A percentile compares a stretch with the other conserved stretches of the same genome.
Evolutionary conservation across 139 green algal genomes (phyloP).

Genomic region (Chlorella vulgaris): DNA sequence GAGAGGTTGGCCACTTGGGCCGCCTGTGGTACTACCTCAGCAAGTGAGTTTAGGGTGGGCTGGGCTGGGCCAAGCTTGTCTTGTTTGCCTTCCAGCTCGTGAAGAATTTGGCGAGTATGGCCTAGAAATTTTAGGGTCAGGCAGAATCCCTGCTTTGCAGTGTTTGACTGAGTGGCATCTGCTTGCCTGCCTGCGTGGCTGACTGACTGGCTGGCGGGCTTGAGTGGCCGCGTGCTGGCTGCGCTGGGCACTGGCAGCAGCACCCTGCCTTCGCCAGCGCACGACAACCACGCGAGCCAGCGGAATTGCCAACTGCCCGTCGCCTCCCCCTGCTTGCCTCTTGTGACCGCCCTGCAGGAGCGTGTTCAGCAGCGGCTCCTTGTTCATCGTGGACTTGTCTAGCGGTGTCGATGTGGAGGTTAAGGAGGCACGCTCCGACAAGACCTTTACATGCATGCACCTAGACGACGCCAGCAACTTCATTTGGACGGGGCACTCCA

Average conservation of each 20-base stretch:
- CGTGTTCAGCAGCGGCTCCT: constrained; percentile 15
- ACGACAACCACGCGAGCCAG: too few species aligned
- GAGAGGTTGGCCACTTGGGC: constrained; percentile 8
- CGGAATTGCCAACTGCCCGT: too few species aligned
- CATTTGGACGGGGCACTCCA: constrained; percentile 55
- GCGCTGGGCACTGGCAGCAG: too few species aligned
- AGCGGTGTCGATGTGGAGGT: constrained; percentile 11
- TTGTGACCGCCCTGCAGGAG: background rate
- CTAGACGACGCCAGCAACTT: constrained; percentile 33
- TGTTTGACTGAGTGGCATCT: background rate
- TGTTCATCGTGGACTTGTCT: constrained; percentile 39
- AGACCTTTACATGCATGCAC: constrained; percentile 42
- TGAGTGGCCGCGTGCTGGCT: background rate
- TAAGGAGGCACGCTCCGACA: background rate
- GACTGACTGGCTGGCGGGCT: too few species aligned
- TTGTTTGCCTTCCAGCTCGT: background rate
- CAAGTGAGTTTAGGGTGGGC: constrained; percentile 8
- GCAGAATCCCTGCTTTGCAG: too few species aligned
- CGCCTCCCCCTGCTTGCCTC: background rate
- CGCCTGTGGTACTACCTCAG: constrained; percentile 31
- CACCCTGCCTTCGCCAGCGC: too few species aligned
- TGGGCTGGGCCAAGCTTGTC: background rate
- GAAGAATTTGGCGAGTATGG: too few species aligned
- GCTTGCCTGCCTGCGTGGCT: background rate
- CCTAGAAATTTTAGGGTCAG: too few species aligned